Conservation (phyloP, 2,329 filamentous ascomycete genomes). For the Aspergillus persii region DNA sequence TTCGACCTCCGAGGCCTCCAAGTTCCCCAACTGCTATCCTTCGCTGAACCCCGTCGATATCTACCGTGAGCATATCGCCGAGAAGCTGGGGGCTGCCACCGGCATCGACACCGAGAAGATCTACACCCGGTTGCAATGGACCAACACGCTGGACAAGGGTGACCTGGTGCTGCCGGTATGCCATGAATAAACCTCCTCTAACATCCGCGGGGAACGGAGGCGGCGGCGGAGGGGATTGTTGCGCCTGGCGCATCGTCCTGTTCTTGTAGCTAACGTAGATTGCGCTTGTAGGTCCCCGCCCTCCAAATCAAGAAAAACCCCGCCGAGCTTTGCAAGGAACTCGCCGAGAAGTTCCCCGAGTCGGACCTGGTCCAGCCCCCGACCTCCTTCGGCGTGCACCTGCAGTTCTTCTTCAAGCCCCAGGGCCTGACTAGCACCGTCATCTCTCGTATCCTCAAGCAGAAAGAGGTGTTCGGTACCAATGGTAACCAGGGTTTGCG, state of each 20-base stretch:
- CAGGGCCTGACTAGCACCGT: slow-evolving; percentile 56
- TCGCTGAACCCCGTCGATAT: slow-evolving; percentile 47
- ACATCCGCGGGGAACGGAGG: too few relatives aligned
- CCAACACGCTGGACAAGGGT: slow-evolving; percentile 47
- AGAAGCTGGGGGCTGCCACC: slow-evolving; percentile 37
- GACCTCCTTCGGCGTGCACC: slow-evolving; percentile 55
- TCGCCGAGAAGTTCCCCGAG: slow-evolving; percentile 57
- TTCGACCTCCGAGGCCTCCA: slow-evolving; percentile 38
- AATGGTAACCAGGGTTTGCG: slow-evolving; percentile 59
- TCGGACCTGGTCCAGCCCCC: slow-evolving; percentile 59
- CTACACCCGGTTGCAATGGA: slow-evolving; percentile 44
- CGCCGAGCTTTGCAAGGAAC: slow-evolving; percentile 54
- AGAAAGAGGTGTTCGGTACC: slow-evolving; percentile 57
- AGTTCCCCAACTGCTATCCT: slow-evolving; percentile 43
- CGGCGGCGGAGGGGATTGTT: not conserved
- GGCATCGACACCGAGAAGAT: slow-evolving; percentile 42
- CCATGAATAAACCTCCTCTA: not conserved
- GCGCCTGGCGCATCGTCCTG: not conserved
- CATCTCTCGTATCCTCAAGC: slow-evolving; percentile 58
- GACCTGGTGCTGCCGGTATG: slow-evolving; percentile 45
- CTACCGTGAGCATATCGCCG: slow-evolving; percentile 47
- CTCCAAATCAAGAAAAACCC: slow-evolving; percentile 58
- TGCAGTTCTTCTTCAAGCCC: slow-evolving; percentile 66
- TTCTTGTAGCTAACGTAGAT: slow-evolving; percentile 11
- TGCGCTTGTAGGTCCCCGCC: slow-evolving; percentile 36